These are phyloP conservation scores for Dactylonectria estremocensis DNA, from an alignment of 2,329 filamentous ascomycete genomes.

Conservation along the genomic window DNA sequence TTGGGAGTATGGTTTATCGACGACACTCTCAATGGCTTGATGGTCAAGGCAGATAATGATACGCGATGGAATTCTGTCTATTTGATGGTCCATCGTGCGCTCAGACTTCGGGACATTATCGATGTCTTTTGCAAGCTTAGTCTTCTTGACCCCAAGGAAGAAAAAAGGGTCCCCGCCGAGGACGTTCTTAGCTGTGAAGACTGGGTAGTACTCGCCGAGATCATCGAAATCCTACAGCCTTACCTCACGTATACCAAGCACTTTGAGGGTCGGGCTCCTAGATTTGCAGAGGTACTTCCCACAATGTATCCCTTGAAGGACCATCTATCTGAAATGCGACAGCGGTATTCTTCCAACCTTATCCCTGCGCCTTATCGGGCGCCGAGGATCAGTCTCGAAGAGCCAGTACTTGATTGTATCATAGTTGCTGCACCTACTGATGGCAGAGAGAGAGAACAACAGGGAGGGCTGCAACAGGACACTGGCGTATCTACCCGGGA, in stretches of 20 bases:
- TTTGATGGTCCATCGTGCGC: background rate
- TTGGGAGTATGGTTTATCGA: background rate
- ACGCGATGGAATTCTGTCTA: conserved; percentile 5
- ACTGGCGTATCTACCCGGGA: too few species aligned
- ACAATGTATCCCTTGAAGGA: background rate
- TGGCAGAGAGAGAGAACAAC: too few species aligned
- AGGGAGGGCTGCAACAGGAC: too few species aligned
- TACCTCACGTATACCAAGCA: background rate
- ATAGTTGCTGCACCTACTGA: too few species aligned
- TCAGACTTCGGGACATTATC: background rate
- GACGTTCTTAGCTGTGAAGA: background rate
- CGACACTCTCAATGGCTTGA: background rate
- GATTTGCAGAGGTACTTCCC: background rate
- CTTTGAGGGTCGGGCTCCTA: background rate
- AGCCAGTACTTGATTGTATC: too few species aligned
- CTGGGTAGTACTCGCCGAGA: background rate
- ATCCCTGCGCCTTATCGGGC: too few species aligned
- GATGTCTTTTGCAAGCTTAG: background rate
- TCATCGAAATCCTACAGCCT: conserved; percentile 1
- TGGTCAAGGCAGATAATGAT: conserved; percentile 4
- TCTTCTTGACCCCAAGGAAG: background rate
- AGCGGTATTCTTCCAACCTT: too few species aligned
- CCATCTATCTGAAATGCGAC: background rate
- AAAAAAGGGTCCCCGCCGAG: background rate
- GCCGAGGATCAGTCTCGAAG: too few species aligned